These are phyloP conservation scores for Aspergillus puulaauensis DNA, from an alignment of 2,329 filamentous ascomycete species.

Conservation along the genomic window DNA sequence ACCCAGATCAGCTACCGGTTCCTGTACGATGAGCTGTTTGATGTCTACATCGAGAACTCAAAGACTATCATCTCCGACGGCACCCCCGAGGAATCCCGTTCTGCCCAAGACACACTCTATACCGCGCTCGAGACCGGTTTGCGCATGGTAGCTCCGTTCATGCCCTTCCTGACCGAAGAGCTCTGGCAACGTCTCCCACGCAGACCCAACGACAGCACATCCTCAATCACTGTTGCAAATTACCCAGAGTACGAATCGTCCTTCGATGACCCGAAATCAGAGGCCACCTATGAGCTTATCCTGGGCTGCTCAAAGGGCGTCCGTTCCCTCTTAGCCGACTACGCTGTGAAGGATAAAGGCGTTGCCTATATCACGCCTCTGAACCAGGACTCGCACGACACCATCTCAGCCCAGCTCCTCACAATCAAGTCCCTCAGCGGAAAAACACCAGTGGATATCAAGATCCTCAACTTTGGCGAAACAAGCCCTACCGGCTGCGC, in stretches of 20 bases:
- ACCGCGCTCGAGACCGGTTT: constrained; percentile 62
- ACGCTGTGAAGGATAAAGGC: constrained; percentile 49
- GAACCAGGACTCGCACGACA: constrained; percentile 60
- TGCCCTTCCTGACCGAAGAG: constrained; percentile 59
- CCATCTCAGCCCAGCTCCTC: constrained; percentile 63
- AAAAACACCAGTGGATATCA: constrained; percentile 67
- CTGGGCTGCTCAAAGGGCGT: constrained; percentile 58
- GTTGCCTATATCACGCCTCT: constrained; percentile 50
- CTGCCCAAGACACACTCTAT: constrained; percentile 62
- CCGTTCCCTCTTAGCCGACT: constrained; percentile 58
- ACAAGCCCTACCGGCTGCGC: constrained; percentile 69
- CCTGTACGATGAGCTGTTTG: constrained; percentile 49
- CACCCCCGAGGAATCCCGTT: constrained; percentile 39
- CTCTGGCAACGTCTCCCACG: constrained; percentile 62
- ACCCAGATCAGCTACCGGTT: constrained; percentile 45
- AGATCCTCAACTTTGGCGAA: constrained; percentile 58
- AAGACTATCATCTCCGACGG: constrained; percentile 45
- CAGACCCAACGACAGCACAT: constrained; percentile 54
- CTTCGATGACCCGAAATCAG: constrained; percentile 55
- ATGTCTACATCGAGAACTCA: constrained; percentile 51
- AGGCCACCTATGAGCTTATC: constrained; percentile 59
- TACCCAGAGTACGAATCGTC: constrained; percentile 56
- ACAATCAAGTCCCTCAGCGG: constrained; percentile 77
- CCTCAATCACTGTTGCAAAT: constrained; percentile 59
- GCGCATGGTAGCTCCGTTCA: constrained; percentile 56